Evolutionary conservation across 208 protist genomes (phyloP).

Genomic region (Trypanosoma platydactyli): DNA sequence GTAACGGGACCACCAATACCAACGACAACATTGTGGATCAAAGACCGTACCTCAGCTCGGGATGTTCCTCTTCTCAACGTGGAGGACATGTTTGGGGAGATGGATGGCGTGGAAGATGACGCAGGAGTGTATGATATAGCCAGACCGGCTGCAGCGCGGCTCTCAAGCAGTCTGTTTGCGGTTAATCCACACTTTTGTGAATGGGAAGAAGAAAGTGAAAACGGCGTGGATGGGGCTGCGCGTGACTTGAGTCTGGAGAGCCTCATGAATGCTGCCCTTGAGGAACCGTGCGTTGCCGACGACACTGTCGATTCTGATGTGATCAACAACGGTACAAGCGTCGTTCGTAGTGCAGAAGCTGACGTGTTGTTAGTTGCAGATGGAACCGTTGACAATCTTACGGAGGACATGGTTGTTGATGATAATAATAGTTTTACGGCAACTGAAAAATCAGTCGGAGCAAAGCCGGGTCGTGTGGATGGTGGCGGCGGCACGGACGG

Average conservation of each 20-base stretch:
- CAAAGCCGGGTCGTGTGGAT: neutral
- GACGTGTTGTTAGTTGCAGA: neutral
- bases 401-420: neutral
- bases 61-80: conserved; percentile 8
- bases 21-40: neutral
- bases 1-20: neutral
- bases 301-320: neutral
- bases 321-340: neutral
- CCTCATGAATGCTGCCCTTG: conserved; percentile 19
- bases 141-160: neutral
- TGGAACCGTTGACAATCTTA: neutral
- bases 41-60: neutral
- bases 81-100: conserved; percentile 31
- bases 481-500: neutral
- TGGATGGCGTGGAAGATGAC: conserved; percentile 1
- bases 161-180: neutral
- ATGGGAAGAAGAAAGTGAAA: conserved; percentile 8
- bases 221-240: neutral
- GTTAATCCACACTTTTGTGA: neutral
- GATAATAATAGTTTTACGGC: neutral
- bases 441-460: neutral
- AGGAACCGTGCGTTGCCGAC: neutral
- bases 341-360: neutral
- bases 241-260: conserved; percentile 14
- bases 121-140: neutral